Percentiles rank a stretch among this genome's conserved stretches.
These are phyloP conservation scores for Ceratocystis cacaofunesta DNA, from an alignment of 2,329 filamentous ascomycete species.

Conservation along the genomic window DNA sequence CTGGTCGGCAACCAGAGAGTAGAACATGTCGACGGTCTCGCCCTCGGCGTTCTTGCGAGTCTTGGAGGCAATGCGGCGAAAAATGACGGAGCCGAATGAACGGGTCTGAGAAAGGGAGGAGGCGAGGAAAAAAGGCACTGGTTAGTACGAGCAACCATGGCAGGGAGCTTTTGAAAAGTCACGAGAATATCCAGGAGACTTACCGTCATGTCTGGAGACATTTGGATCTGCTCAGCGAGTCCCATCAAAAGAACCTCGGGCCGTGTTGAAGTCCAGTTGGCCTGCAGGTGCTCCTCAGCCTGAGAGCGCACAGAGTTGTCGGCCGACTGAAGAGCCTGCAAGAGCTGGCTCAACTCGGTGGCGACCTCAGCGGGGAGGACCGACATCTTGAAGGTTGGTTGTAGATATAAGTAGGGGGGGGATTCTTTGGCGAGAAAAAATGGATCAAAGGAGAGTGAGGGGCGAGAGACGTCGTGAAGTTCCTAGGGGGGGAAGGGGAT, in stretches of 20 bases:
- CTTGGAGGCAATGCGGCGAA: conserved; percentile 84
- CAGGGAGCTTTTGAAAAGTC: background rate
- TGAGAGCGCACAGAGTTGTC: conserved; percentile 76
- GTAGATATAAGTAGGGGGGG: conserved; percentile 1
- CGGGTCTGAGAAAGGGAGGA: conserved; percentile 45
- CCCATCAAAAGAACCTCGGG: conserved; percentile 89
- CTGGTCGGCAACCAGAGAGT: conserved; percentile 60
- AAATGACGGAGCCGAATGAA: conserved; percentile 84
- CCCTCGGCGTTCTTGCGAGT: conserved; percentile 60
- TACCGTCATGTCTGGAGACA: conserved; percentile 59
- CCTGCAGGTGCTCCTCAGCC: conserved; percentile 81
- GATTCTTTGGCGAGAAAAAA: background rate
- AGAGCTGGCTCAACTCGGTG: conserved; percentile 67
- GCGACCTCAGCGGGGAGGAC: conserved; percentile 73
- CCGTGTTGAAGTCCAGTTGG: conserved; percentile 69
- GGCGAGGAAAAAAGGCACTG: background rate
- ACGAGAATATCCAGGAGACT: conserved; percentile 16
- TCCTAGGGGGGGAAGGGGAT: background rate
- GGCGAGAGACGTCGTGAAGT: background rate
- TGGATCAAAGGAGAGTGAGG: background rate
- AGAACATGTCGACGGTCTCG: conserved; percentile 69
- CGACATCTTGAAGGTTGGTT: conserved; percentile 45
- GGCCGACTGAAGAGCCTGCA: conserved; percentile 74
- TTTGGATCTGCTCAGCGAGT: conserved; percentile 78
- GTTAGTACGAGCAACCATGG: background rate